Evolutionary conservation across 139 green algal genomes (phyloP), one percentile per base, ranked within the genome.

Genomic region (Chlamydomonas incerta): DNA sequence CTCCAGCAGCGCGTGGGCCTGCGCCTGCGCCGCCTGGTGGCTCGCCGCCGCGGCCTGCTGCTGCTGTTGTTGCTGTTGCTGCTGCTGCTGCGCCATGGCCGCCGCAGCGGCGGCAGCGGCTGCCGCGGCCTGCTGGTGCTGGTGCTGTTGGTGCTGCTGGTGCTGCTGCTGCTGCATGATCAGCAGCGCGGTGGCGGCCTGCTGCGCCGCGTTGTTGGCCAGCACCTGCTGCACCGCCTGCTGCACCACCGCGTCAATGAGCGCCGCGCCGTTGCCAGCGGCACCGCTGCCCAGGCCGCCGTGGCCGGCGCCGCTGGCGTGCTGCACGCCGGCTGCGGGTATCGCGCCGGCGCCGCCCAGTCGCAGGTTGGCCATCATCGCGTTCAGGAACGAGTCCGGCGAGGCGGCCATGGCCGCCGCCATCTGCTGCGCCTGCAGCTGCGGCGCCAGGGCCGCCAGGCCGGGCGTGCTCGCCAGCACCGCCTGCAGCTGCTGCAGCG

Each of bases 161-260:
- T 81, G 80, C 50, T 66, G 60, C 24, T 66, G 60, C 60, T 66
- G 60, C 60, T 66, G 60, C 60, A 66, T 66, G 18, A 72, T 24
- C 24, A 86, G 17, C 35, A 86, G 41, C 1, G 34, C 35, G 11
- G 68, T 21, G 0, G 80, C 80, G 0, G 80, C 80, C 68, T 86
- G 80, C 50, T 86, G 80, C 18, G 80, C 80, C 8, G 80, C 80
- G 21, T 79, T 86, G 69, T 86, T 86, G 28, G 68, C 68, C 8
- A 86, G 28, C 80, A 47, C 80, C 67, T 86, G 80, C 80, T 86
- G 80, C 55, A 86, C 80, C 18, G 80, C 68, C 37, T 75, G 65
- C n/a, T 86, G 65, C 3, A 86, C 67, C 0, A 86, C 63, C 1
- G 67, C 65, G 46, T 86, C 80, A 9, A 86, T 6, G 10, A 86